Percentiles rank a stretch among this genome's conserved stretches.
These are phyloP conservation scores for Thielaviopsis musarum DNA, from an alignment of 2,329 filamentous ascomycete genomes.

Conservation along the genomic window DNA sequence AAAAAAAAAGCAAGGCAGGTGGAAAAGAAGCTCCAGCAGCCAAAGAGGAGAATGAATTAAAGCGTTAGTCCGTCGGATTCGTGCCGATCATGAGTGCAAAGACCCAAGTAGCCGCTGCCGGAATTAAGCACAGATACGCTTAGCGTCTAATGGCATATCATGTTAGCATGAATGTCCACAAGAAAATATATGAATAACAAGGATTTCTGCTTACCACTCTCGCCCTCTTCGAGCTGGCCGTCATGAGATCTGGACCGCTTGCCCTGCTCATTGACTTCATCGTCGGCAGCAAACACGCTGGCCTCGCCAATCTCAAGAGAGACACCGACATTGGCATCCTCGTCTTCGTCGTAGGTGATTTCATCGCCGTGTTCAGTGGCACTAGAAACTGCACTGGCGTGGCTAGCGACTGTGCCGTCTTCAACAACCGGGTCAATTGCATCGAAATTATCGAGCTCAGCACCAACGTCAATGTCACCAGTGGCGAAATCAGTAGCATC, in stretches of 20 bases:
- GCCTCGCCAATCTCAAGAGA: conserved; percentile 9
- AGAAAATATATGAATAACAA: background rate
- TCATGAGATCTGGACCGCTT: conserved; percentile 7
- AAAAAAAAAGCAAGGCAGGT: background rate
- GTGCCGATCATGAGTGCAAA: background rate
- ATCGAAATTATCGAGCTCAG: conserved; percentile 8
- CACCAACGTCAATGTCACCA: conserved; percentile 1
- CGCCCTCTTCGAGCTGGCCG: background rate
- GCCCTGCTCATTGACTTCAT: conserved; percentile 11
- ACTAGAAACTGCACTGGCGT: conserved; percentile 5
- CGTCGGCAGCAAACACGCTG: conserved; percentile 5
- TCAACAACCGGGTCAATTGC: background rate
- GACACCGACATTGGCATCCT: conserved; percentile 8
- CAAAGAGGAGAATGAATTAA: background rate
- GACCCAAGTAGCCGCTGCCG: background rate
- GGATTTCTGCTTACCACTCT: conserved; percentile 6
- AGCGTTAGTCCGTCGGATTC: background rate
- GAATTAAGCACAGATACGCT: conserved; percentile 5
- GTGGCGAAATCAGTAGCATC: conserved; percentile 6
- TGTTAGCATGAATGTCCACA: background rate
- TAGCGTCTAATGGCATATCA: background rate
- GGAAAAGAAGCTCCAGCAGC: too few species aligned
- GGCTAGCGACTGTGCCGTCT: background rate
- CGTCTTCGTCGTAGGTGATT: conserved; percentile 12
- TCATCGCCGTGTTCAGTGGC: conserved; percentile 12